Percentiles rank a stretch among this genome's conserved stretches.
Evolutionary conservation across 202 grass and related monocot genomes (phyloP).

Genomic region (Elaeis oleifera): DNA sequence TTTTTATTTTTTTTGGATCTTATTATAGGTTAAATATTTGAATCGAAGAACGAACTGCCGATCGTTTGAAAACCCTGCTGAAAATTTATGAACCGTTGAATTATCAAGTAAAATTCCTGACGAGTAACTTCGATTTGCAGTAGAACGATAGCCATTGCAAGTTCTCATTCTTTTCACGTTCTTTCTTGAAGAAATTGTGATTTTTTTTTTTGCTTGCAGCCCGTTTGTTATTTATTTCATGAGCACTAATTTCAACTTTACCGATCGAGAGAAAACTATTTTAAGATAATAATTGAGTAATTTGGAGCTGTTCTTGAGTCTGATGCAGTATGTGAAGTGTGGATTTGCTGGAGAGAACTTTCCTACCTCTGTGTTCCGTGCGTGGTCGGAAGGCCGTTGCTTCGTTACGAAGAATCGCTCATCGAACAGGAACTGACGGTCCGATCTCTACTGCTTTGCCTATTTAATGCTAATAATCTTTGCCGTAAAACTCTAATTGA

Average conservation of each 20-base stretch:
- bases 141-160: too few relatives aligned
- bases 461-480: not conserved
- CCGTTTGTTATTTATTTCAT: not conserved
- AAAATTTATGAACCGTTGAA: too few relatives aligned
- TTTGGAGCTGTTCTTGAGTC: conserved; percentile 18
- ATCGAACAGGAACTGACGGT: conserved; percentile 90
- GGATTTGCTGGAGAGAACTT: conserved; percentile 95
- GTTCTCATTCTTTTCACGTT: too few relatives aligned
- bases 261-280: not conserved
- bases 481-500: too few relatives aligned
- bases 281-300: not conserved
- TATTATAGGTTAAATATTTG: too few relatives aligned
- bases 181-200: too few relatives aligned
- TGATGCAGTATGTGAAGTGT: conserved; percentile 90
- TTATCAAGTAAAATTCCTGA: too few relatives aligned
- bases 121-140: too few relatives aligned
- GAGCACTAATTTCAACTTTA: not conserved
- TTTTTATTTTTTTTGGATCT: too few relatives aligned
- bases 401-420: conserved; percentile 83
- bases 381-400: conserved; percentile 76
- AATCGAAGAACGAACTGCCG: too few relatives aligned
- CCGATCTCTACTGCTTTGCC: conserved; percentile 4
- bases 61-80: too few relatives aligned
- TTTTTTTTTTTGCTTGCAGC: not conserved
- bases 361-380: conserved; percentile 87